phyloP scores from a whole-genome alignment of 805 yeast species.

The Yamadazyma endophytica region DNA sequence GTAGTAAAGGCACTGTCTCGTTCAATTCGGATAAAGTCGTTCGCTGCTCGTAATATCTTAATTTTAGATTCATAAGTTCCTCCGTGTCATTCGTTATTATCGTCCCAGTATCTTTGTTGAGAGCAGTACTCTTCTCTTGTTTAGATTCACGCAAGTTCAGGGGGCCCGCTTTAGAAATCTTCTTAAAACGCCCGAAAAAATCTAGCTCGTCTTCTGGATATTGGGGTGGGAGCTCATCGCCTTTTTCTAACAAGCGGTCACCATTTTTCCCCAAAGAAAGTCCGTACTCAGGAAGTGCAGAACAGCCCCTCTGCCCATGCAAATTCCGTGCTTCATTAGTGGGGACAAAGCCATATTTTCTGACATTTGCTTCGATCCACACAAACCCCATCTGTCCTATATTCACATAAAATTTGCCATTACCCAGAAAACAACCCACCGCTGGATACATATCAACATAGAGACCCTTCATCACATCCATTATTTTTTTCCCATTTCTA shows the following conservation, averaged over 20 bases:
- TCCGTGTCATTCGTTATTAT: conserved; percentile 29
- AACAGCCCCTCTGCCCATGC: conserved; percentile 35
- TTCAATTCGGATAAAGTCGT: no score
- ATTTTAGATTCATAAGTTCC: conserved; percentile 31
- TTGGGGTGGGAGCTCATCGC: conserved; percentile 68
- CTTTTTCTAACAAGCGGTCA: conserved; percentile 62
- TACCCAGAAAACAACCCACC: conserved; percentile 45
- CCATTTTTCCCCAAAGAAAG: conserved; percentile 20
- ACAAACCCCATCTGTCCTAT: conserved; percentile 43
- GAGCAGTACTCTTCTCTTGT: no score
- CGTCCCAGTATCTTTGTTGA: no score
- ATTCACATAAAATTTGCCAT: conserved; percentile 40
- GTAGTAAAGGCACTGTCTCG: no score
- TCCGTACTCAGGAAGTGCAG: conserved; percentile 41
- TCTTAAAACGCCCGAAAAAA: conserved; percentile 62
- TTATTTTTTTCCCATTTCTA: conserved; percentile 50
- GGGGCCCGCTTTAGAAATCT: no score
- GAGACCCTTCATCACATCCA: conserved; percentile 48
- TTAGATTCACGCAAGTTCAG: no score
- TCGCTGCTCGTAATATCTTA: conserved; percentile 31
- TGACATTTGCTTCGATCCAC: conserved; percentile 49
- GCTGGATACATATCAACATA: conserved; percentile 51
- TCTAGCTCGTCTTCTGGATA: conserved; percentile 62
- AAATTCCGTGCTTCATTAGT: conserved; percentile 36
- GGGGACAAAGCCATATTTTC: conserved; percentile 54